These are phyloP conservation scores for Ustilago xerochloae DNA, from an alignment of 1,284 basidiomycete species.

Conservation along the genomic window DNA sequence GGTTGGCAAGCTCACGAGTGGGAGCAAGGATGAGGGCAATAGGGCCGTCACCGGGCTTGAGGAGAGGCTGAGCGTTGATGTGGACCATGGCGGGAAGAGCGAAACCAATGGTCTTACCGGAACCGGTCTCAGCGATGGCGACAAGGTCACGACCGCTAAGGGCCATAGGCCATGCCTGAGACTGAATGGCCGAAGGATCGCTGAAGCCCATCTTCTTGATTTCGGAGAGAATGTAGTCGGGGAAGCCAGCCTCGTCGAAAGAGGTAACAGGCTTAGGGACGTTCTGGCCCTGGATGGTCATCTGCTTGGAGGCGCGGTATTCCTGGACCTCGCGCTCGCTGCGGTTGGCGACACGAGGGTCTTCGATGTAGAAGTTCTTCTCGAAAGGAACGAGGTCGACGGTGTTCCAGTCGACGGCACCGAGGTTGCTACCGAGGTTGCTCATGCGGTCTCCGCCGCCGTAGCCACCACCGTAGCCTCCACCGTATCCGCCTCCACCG, in stretches of 20 bases:
- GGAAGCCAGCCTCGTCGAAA: conserved; percentile 95
- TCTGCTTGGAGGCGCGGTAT: conserved; percentile 86
- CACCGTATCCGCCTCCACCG: conserved; percentile 57
- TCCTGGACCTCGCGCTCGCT: conserved; percentile 87
- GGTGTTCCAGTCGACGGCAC: conserved; percentile 83
- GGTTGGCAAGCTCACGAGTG: conserved; percentile 96
- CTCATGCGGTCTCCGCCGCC: conserved; percentile 79
- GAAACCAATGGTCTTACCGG: conserved; percentile 88
- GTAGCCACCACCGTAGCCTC: conserved; percentile 45
- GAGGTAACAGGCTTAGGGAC: conserved; percentile 89
- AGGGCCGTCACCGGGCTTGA: conserved; percentile 93
- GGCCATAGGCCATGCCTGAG: conserved; percentile 98
- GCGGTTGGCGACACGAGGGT: conserved; percentile 82
- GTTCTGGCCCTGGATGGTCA: conserved; percentile 87
- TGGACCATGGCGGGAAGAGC: conserved; percentile 98
- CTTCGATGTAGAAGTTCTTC: conserved; percentile 97
- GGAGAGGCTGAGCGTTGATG: conserved; percentile 98
- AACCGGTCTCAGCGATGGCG: conserved; percentile 79
- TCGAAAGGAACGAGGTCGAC: conserved; percentile 76
- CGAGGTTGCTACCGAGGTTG: conserved; percentile 84
- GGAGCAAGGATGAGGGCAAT: conserved; percentile 96
- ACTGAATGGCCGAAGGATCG: conserved; percentile 91
- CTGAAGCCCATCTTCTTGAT: conserved; percentile 93
- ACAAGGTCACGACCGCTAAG: conserved; percentile 92
- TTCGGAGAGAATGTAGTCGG: conserved; percentile 92